Conservation (phyloP, 495 filamentous ascomycete genomes). For the Podospora pseudoanserina region DNA sequence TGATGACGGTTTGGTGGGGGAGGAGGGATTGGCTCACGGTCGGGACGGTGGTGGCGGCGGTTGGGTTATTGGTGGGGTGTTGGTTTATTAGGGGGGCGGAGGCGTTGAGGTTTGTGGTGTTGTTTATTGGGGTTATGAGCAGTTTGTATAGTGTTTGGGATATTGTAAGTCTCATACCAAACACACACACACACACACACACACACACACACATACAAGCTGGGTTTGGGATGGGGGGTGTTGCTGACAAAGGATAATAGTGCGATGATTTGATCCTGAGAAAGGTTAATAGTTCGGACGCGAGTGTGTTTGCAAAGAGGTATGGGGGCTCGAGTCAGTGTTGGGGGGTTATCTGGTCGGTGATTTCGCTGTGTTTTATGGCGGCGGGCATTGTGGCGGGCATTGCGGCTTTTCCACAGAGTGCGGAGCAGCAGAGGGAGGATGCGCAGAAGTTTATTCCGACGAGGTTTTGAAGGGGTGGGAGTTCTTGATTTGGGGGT, state of each 20-base stretch:
- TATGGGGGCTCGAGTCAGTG: conserved; percentile 78
- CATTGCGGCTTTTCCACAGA: conserved; percentile 70
- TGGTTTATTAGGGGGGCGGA: conserved; percentile 79
- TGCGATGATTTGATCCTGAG: conserved; percentile 80
- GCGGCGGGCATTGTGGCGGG: conserved; percentile 65
- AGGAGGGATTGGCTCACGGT: conserved; percentile 74
- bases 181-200: too few relatives aligned
- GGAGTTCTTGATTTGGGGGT: too few relatives aligned
- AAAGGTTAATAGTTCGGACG: conserved; percentile 77
- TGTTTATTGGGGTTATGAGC: conserved; percentile 80
- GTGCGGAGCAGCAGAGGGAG: conserved; percentile 61
- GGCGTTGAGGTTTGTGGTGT: conserved; percentile 67
- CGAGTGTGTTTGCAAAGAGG: conserved; percentile 72
- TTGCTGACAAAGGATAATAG: conserved; percentile 17
- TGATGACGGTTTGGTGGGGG: conserved; percentile 78
- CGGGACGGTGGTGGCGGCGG: conserved; percentile 60
- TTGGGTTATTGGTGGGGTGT: conserved; percentile 67
- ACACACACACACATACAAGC: too few relatives aligned
- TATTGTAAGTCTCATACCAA: conserved; percentile 56
- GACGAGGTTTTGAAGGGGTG: conserved; percentile 26
- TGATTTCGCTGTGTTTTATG: conserved; percentile 69
- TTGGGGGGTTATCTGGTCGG: conserved; percentile 76
- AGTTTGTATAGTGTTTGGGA: conserved; percentile 78
- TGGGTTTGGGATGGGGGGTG: not conserved
- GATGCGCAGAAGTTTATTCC: conserved; percentile 65